Percentiles rank a stretch among this genome's conserved stretches.
Conservation (phyloP, 2,329 filamentous ascomycete species). For the Cladosporium velox region DNA sequence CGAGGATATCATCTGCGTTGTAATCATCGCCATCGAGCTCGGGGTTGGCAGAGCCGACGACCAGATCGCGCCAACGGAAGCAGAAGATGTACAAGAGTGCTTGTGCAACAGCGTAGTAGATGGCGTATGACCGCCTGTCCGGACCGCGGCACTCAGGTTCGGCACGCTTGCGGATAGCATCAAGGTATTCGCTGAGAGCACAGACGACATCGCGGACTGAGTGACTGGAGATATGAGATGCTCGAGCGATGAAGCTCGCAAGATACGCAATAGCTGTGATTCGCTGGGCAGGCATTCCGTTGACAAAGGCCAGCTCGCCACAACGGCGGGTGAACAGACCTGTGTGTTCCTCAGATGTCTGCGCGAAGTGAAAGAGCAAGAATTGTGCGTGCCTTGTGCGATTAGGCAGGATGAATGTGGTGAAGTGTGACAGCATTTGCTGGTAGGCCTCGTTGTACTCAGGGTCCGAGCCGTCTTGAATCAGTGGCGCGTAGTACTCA, state of each 20-base stretch:
- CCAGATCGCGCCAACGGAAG: conserved; percentile 94
- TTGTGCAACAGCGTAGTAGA: conserved; percentile 87
- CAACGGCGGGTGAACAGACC: conserved; percentile 83
- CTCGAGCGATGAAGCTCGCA: conserved; percentile 89
- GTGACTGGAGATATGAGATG: conserved; percentile 73
- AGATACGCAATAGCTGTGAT: conserved; percentile 90
- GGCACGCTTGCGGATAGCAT: conserved; percentile 70
- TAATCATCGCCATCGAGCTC: conserved; percentile 46
- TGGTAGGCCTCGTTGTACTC: conserved; percentile 73
- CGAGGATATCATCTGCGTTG: conserved; percentile 56
- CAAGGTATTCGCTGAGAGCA: conserved; percentile 75
- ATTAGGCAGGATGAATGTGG: conserved; percentile 83
- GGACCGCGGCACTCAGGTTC: conserved; percentile 78
- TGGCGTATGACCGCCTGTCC: conserved; percentile 77
- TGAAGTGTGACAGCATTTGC: conserved; percentile 81
- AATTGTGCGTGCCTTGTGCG: conserved; percentile 94
- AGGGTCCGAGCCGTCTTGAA: conserved; percentile 67
- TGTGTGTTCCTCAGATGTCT: conserved; percentile 74
- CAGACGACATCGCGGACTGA: conserved; percentile 82
- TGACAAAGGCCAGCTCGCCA: conserved; percentile 72
- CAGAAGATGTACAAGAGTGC: conserved; percentile 94
- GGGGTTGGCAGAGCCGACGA: conserved; percentile 55
- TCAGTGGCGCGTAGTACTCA: conserved; percentile 73
- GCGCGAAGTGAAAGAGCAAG: conserved; percentile 91
- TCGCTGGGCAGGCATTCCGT: conserved; percentile 73